A percentile compares a stretch with the other conserved stretches of the same genome.
phyloP scores from a whole-genome alignment of 2,329 filamentous ascomycete species.

The Trichothecium roseum region DNA sequence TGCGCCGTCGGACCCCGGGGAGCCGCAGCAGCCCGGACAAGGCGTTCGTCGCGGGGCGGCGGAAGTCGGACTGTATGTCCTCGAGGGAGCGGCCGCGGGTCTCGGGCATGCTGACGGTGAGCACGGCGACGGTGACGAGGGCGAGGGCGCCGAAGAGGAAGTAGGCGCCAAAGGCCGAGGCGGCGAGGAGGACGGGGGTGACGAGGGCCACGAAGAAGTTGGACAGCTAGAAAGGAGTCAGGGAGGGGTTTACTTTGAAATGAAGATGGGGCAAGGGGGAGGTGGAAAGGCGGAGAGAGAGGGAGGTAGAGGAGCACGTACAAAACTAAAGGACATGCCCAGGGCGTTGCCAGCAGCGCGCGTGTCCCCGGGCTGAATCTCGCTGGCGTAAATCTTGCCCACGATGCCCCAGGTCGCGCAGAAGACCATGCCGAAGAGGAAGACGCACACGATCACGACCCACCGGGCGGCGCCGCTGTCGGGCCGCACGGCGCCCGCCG shows the following conservation, averaged over 20 bases:
- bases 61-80: background rate
- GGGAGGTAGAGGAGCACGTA: conserved; percentile 5
- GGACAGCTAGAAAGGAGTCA: conserved; percentile 4
- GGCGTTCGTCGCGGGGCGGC: background rate
- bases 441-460: conserved; percentile 40
- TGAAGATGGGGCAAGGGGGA: background rate
- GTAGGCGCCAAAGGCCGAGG: conserved; percentile 26
- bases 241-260: no score
- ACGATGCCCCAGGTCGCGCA: conserved; percentile 42
- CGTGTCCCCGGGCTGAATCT: conserved; percentile 46
- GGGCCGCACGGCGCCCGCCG: conserved; percentile 28
- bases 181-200: conserved; percentile 24
- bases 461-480: conserved; percentile 29
- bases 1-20: no score
- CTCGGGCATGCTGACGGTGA: conserved; percentile 26
- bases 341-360: conserved; percentile 43
- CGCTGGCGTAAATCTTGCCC: conserved; percentile 44
- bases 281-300: background rate
- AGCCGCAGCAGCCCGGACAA: no score
- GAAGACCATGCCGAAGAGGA: conserved; percentile 35
- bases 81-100: conserved; percentile 17
- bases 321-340: conserved; percentile 25
- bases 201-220: conserved; percentile 32
- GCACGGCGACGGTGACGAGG: conserved; percentile 20
- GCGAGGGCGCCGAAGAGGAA: conserved; percentile 28